Evolutionary conservation across 2,329 filamentous ascomycete species (phyloP).

Genomic region (Cladosporium sp.): DNA sequence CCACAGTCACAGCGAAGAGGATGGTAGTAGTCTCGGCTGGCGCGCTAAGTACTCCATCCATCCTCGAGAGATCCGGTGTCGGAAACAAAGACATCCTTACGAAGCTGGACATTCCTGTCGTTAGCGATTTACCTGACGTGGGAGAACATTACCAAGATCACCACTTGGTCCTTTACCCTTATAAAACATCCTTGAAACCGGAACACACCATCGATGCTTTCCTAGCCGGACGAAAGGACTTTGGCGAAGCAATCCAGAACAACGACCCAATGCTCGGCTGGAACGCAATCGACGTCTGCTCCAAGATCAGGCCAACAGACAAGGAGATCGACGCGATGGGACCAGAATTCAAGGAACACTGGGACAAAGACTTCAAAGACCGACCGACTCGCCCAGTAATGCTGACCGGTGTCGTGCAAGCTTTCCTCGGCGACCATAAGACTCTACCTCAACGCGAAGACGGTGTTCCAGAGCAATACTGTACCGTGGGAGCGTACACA

Average conservation of each 20-base stretch:
- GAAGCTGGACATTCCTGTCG: constrained; percentile 41
- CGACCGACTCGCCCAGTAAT: constrained; percentile 44
- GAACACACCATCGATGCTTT: constrained; percentile 52
- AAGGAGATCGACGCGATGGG: constrained; percentile 50
- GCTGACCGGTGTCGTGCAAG: constrained; percentile 35
- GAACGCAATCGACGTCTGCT: constrained; percentile 52
- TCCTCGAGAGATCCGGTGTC: constrained; percentile 61
- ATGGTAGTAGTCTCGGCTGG: constrained; percentile 49
- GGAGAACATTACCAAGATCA: constrained; percentile 55
- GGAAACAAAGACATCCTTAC: constrained; percentile 49
- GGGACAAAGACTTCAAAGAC: constrained; percentile 51
- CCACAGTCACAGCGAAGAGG: constrained; percentile 40
- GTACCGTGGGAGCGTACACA: constrained; percentile 37
- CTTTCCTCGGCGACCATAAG: constrained; percentile 26
- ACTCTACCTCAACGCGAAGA: constrained; percentile 1
- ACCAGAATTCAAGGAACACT: constrained; percentile 48
- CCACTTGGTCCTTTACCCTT: constrained; percentile 50
- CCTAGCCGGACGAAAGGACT: constrained; percentile 44
- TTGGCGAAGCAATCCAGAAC: constrained; percentile 40
- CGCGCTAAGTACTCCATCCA: constrained; percentile 49
- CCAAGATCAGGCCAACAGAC: constrained; percentile 53
- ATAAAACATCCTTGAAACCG: constrained; percentile 42
- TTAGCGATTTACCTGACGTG: constrained; percentile 48
- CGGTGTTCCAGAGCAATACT: neutral
- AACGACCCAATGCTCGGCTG: constrained; percentile 52